These are phyloP conservation scores for Sedum album DNA, from an alignment of 164 flowering plant species.

Conservation along the genomic window DNA sequence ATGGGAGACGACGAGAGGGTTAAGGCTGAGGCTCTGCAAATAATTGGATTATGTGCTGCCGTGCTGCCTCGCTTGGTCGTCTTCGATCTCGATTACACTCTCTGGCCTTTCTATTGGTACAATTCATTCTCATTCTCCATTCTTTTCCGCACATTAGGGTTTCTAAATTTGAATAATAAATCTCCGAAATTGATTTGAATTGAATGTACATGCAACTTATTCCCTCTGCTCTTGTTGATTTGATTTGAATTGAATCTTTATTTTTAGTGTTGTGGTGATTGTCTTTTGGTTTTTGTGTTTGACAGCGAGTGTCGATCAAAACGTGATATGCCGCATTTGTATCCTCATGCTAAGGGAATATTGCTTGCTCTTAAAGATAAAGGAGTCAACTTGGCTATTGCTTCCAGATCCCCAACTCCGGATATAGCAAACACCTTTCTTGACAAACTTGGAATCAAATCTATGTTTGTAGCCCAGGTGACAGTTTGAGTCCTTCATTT, in stretches of 20 bases:
- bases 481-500: slow-evolving; percentile 9
- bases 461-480: slow-evolving; percentile 83
- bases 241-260: background rate
- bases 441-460: slow-evolving; percentile 55
- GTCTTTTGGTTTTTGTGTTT: slow-evolving; percentile 3
- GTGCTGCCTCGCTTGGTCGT: slow-evolving; percentile 76
- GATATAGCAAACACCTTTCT: slow-evolving; percentile 89
- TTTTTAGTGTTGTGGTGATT: background rate
- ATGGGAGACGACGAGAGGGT: slow-evolving; percentile 81
- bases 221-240: background rate
- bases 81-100: slow-evolving; percentile 98
- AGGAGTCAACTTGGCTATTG: slow-evolving; percentile 78
- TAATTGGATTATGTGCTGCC: slow-evolving; percentile 50
- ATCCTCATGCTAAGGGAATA: slow-evolving; percentile 85
- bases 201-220: too few species aligned
- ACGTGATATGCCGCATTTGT: slow-evolving; percentile 74
- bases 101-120: slow-evolving; percentile 98
- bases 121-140: background rate
- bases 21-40: slow-evolving; percentile 72
- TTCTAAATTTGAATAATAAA: background rate
- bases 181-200: background rate
- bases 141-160: background rate
- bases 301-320: slow-evolving; percentile 81
- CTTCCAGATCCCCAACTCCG: slow-evolving; percentile 84
- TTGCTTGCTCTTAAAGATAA: slow-evolving; percentile 76